These are phyloP conservation scores for Quercus parvula DNA, from an alignment of 306 rosid genomes.

Conservation along the genomic window DNA sequence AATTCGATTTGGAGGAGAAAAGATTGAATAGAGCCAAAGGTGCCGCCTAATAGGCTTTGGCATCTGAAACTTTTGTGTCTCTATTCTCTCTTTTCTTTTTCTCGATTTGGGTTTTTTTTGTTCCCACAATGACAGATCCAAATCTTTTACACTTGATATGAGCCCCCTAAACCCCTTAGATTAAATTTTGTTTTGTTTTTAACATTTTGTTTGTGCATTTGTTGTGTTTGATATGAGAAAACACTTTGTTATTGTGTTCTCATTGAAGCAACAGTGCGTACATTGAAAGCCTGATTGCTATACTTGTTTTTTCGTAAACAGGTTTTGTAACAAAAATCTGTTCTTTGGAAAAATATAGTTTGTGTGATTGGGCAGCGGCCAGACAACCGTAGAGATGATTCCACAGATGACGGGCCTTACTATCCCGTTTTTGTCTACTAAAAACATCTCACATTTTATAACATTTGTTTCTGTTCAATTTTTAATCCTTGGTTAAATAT, in stretches of 20 bases:
- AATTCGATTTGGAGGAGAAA: constrained; percentile 7
- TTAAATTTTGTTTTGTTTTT: not conserved
- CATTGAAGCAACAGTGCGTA: constrained; percentile 36
- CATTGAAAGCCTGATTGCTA: constrained; percentile 40
- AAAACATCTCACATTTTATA: constrained; percentile 56
- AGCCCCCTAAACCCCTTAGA: constrained; percentile 33
- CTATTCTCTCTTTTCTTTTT: not conserved
- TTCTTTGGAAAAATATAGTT: not conserved
- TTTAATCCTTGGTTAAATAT: not conserved
- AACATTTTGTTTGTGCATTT: constrained; percentile 28
- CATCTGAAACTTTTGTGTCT: constrained; percentile 25
- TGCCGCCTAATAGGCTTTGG: constrained; percentile 59
- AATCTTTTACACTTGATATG: constrained; percentile 71
- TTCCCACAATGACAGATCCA: constrained; percentile 42
- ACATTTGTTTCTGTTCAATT: not conserved
- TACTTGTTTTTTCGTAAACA: constrained; percentile 8
- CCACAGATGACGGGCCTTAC: constrained; percentile 66
- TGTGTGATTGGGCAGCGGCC: constrained; percentile 62
- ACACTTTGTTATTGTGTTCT: constrained; percentile 28
- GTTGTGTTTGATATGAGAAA: constrained; percentile 24
- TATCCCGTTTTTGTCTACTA: constrained; percentile 56
- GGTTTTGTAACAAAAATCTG: not conserved
- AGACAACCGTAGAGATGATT: constrained; percentile 96
- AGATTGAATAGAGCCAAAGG: constrained; percentile 20
- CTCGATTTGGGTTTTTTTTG: constrained; percentile 9